Evolutionary conservation across 2,329 filamentous ascomycete species (phyloP), one percentile per base, ranked within the genome.

Genomic region (Escovopsis sp.): DNA sequence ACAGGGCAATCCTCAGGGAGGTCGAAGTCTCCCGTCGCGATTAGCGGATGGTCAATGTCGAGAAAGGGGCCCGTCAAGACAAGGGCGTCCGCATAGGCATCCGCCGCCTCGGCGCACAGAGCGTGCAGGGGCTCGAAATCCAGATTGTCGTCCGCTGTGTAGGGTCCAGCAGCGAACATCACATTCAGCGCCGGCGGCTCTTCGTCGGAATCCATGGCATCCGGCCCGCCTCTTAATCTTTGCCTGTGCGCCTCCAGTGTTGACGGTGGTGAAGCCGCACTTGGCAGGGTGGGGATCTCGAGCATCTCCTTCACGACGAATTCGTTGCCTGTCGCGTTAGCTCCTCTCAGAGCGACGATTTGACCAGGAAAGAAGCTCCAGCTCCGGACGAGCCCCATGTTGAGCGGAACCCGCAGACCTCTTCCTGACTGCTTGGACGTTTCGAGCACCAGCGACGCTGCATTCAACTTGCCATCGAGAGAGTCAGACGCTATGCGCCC

Each of bases 351-450:
- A 6, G 88, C 90, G 21, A 94, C 84, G 35, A 96, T 85, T 52
- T 96, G 87, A 5, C 90, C 90, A 0, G 88, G 90, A 53, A 96
- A 96, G 62, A 96, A 84, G 51, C 84, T 79, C 58, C 80, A 90
- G 2, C 70, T 43, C 21, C 66, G 61, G 1, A 93, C 55, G 3
- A 69, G 69, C 40, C 79, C 71, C 38, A 94, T 63, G 43, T 84
- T 83, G 14, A 98, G 58, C 4, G 85, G 82, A 21, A 94, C 72
- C 39, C 90, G 72, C 38, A 83, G 63, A 4, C 87, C 90, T 43
- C 79, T 83, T 26, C 90, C 90, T 46, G 76, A 83, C 21, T 83
- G 70, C 45, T 88, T 69, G 17, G 86, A 93, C 15, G 80, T 88
- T 58, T 98, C 90, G 2, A 98, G 67, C 4, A 94, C 78, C 14